These are phyloP conservation scores for Saccharomycopsis fibuligera DNA, from an alignment of 805 yeast species.

Conservation along the genomic window DNA sequence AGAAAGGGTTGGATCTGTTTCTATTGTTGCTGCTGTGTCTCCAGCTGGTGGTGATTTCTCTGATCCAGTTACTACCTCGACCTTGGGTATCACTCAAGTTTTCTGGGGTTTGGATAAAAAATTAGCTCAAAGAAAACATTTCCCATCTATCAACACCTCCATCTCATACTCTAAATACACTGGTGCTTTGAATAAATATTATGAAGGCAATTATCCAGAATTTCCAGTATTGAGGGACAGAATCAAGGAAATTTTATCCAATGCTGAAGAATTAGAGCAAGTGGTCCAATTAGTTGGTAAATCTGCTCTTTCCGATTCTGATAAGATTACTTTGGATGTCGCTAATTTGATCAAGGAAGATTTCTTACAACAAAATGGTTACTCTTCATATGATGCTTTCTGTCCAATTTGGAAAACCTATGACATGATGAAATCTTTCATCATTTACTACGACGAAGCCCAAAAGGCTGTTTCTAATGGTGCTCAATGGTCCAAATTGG, in stretches of 20 bases:
- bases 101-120: constrained; percentile 99
- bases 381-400: constrained; percentile 96
- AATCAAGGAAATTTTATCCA: constrained; percentile 89
- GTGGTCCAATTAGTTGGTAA: constrained; percentile 99
- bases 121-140: constrained; percentile 98
- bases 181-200: constrained; percentile 75
- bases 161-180: constrained; percentile 97
- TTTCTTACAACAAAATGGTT: constrained; percentile 98
- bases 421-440: constrained; percentile 95
- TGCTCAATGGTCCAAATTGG: constrained; percentile 86
- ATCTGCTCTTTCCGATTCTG: constrained; percentile 93
- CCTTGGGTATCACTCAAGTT: constrained; percentile 99
- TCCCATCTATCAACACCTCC: constrained; percentile 96
- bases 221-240: constrained; percentile 86
- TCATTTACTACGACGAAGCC: constrained; percentile 91
- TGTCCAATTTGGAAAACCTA: constrained; percentile 99
- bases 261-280: constrained; percentile 98
- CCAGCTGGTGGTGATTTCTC: constrained; percentile 99
- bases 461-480: constrained; percentile 94
- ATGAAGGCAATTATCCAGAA: constrained; percentile 81
- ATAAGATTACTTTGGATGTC: constrained; percentile 93
- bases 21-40: constrained; percentile 99
- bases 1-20: constrained; percentile 92
- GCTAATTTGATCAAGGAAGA: constrained; percentile 91
- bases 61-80: constrained; percentile 97